phyloP scores from a whole-genome alignment of 2,329 filamentous ascomycete genomes.

The Aspergillus caelatus region DNA sequence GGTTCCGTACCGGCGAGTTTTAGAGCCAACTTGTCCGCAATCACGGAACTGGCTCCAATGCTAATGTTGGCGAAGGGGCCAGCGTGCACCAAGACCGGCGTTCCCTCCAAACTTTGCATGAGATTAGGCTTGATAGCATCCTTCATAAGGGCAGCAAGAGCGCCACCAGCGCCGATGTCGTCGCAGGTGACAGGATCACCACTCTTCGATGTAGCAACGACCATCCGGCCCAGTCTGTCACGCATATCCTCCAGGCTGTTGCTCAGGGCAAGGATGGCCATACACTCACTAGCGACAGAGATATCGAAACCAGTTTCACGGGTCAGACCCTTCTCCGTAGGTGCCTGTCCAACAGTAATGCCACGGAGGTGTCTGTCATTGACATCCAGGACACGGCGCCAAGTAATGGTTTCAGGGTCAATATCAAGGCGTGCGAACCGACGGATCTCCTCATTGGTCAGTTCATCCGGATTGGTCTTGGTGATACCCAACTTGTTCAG shows the following conservation, averaged over 20 bases:
- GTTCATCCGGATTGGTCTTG: slow-evolving; percentile 88
- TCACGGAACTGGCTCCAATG: slow-evolving; percentile 92
- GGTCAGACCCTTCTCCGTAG: slow-evolving; percentile 86
- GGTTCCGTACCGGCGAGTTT: slow-evolving; percentile 94
- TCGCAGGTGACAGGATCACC: slow-evolving; percentile 96
- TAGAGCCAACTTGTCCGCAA: slow-evolving; percentile 92
- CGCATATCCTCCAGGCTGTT: slow-evolving; percentile 86
- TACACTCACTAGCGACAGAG: slow-evolving; percentile 94
- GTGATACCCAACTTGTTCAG: slow-evolving; percentile 94
- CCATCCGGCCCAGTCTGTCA: slow-evolving; percentile 92
- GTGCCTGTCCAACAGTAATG: slow-evolving; percentile 83
- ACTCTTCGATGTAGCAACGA: slow-evolving; percentile 80
- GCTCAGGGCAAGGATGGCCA: slow-evolving; percentile 95
- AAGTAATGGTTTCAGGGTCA: slow-evolving; percentile 95
- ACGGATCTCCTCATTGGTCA: slow-evolving; percentile 85
- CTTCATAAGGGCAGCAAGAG: slow-evolving; percentile 91
- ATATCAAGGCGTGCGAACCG: slow-evolving; percentile 95
- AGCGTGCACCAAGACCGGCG: slow-evolving; percentile 95
- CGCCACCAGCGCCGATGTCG: slow-evolving; percentile 89
- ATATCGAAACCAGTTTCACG: slow-evolving; percentile 96
- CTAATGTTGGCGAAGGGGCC: slow-evolving; percentile 98
- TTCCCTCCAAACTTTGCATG: slow-evolving; percentile 97
- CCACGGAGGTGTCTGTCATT: slow-evolving; percentile 93
- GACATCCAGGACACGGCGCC: slow-evolving; percentile 93
- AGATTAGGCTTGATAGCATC: slow-evolving; percentile 98